Evolutionary conservation across 768 basidiomycete genomes (phyloP).

Genomic region (Rossbeevera mucosa): DNA sequence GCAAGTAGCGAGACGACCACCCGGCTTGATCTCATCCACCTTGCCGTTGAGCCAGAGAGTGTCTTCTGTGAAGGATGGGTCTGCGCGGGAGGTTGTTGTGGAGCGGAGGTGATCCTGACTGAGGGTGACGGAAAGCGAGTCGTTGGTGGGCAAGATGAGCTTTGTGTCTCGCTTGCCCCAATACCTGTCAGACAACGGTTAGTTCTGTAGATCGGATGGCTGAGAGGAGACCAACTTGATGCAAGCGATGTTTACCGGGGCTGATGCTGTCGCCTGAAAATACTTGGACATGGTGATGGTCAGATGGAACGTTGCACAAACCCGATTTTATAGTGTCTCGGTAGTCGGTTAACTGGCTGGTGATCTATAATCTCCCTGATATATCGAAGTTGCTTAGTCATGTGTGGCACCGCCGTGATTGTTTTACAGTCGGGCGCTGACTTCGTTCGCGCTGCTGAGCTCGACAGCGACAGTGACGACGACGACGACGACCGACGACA

Average conservation of each 20-base stretch:
- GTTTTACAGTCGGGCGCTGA: constrained; percentile 31
- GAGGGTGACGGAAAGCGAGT: constrained; percentile 96
- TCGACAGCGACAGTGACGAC: constrained; percentile 16
- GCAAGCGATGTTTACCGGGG: constrained; percentile 96
- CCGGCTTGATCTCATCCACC: constrained; percentile 83
- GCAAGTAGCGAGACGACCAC: constrained; percentile 77
- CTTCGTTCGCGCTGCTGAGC: constrained; percentile 13
- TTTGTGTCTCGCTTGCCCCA: constrained; percentile 98
- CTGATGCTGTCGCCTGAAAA: constrained; percentile 80
- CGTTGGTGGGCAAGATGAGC: constrained; percentile 95
- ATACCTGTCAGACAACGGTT: constrained; percentile 55
- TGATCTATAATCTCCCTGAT: too few relatives aligned
- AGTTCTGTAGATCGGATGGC: constrained; percentile 1
- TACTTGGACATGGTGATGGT: constrained; percentile 51
- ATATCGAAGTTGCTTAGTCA: constrained; percentile 13
- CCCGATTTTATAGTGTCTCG: constrained; percentile 9
- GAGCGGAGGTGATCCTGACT: constrained; percentile 93
- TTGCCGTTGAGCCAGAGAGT: constrained; percentile 92
- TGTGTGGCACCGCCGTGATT: constrained; percentile 13
- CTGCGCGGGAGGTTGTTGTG: constrained; percentile 87
- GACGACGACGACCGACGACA: constrained; percentile 12
- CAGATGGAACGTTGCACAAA: constrained; percentile 2
- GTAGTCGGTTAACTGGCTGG: too few relatives aligned
- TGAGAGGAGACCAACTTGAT: constrained; percentile 66
- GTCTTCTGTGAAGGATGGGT: constrained; percentile 68